phyloP scores from a whole-genome alignment of 805 yeast genomes.

The Zygosaccharomyces lentus region DNA sequence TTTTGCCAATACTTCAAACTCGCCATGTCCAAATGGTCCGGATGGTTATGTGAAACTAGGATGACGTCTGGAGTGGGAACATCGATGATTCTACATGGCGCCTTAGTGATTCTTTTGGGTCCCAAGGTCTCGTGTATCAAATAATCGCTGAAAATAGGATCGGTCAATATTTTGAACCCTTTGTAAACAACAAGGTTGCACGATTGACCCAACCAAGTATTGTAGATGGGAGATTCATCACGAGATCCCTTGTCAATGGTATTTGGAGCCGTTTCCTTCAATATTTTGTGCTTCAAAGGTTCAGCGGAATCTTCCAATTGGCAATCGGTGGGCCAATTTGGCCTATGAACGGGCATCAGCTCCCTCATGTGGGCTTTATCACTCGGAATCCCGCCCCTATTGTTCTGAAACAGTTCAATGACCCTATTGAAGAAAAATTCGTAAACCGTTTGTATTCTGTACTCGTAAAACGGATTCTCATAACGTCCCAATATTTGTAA shows the following conservation, averaged over 20 bases:
- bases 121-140: conserved; percentile 64
- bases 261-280: conserved; percentile 15
- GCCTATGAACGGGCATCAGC: conserved; percentile 55
- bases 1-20: conserved; percentile 41
- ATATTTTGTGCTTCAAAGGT: conserved; percentile 14
- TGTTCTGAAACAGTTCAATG: conserved; percentile 61
- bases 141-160: conserved; percentile 71
- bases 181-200: conserved; percentile 71
- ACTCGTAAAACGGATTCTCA: conserved; percentile 88
- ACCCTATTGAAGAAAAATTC: conserved; percentile 76
- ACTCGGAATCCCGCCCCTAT: conserved; percentile 57
- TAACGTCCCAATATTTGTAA: conserved; percentile 67
- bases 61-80: conserved; percentile 68
- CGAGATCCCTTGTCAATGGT: conserved; percentile 10
- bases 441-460: conserved; percentile 82
- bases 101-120: conserved; percentile 76
- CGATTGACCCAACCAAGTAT: conserved; percentile 94
- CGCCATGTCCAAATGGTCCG: conserved; percentile 81
- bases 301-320: conserved; percentile 11
- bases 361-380: conserved; percentile 46
- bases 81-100: conserved; percentile 62
- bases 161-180: conserved; percentile 74
- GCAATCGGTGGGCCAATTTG: conserved; percentile 39
- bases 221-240: conserved; percentile 17
- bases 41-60: conserved; percentile 89